Base-by-base conservation (phyloP, 2,329 filamentous ascomycete genomes). In the Trichoderma cornu-damae region DNA sequence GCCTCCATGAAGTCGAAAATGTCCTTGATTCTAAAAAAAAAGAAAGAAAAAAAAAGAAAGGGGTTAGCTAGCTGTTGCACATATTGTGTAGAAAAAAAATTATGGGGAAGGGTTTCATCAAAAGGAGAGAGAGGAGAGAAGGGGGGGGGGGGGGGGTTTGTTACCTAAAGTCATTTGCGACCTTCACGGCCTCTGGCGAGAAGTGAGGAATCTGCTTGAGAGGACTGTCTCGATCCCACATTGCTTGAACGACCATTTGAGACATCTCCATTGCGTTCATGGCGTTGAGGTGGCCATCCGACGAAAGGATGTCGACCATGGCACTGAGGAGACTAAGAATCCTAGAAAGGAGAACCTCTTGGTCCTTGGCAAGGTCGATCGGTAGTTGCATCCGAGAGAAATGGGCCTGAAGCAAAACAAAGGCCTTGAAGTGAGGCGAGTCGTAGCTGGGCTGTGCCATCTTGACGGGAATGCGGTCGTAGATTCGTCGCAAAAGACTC, bases 211-310 rank as follows among this genome's bases (percentile, higher is more conserved):
- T 96, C 73, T 99, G 94, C 77, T 96, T 96, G 64, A 99, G 81
- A 37, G 94, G 92, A 66, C 89, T 95, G 72, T 99, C 94, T 58
- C 92, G 88, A 74, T 99, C 93, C 94, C 94, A 99, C 90, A 97
- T 96, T 49, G 88, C 92, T 75, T 99, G 94, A 3, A 99, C 92
- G 53, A 95, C 90, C 94, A 99, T 99, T 70, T 99, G 94, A 11
- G 90, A 96, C 83, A 99, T 90, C 72, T 99, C 94, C 93, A 99
- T 99, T 26, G 94, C 94, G 66, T 88, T 92, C 87, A 96, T 96
- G 60, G 94, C 93, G 69, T 99, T 99, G 61, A 99, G 81, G 67
- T 96, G 90, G 12, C 93, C 94, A 66, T 99, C 92, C 0, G 92
- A 96, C 8, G 91, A 96, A 34, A 99, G 81, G 14, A 99, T 91